These are phyloP conservation scores for Kodamaea kakaduensis DNA, from an alignment of 805 yeast genomes.

Conservation along the genomic window DNA sequence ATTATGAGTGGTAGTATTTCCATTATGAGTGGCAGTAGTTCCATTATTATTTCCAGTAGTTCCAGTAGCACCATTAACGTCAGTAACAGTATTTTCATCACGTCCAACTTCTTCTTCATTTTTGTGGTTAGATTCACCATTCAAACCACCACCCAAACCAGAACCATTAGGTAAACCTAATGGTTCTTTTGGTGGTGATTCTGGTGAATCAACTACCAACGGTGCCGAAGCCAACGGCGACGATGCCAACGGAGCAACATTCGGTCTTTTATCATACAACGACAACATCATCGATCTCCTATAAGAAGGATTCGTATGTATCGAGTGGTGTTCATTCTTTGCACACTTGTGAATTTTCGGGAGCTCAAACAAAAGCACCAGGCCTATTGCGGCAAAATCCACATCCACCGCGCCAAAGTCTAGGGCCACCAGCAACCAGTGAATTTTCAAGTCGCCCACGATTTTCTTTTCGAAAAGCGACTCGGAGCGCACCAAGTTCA, in stretches of 20 bases:
- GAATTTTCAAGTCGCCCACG: slow-evolving; percentile 36
- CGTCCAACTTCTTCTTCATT: too few relatives aligned
- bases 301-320: slow-evolving; percentile 42
- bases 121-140: too few relatives aligned
- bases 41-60: too few relatives aligned
- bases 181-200: too few relatives aligned
- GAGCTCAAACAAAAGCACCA: slow-evolving; percentile 16
- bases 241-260: slow-evolving; percentile 24
- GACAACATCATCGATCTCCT: slow-evolving; percentile 45
- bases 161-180: too few relatives aligned
- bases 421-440: slow-evolving; percentile 33
- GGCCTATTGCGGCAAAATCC: too few relatives aligned
- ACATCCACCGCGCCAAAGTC: slow-evolving; percentile 32
- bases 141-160: too few relatives aligned
- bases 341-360: slow-evolving; percentile 19
- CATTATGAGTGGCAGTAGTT: too few relatives aligned
- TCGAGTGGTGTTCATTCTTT: slow-evolving; percentile 26
- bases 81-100: too few relatives aligned
- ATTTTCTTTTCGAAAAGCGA: slow-evolving; percentile 33
- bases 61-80: too few relatives aligned
- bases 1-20: too few relatives aligned
- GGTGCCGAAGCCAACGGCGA: neutral
- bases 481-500: slow-evolving; percentile 21
- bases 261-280: slow-evolving; percentile 33
- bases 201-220: too few relatives aligned